A percentile compares a stretch with the other conserved stretches of the same genome.
Conservation (phyloP, 371 early-diverging fungal species). For the Apophysomyces trapeziformis region DNA sequence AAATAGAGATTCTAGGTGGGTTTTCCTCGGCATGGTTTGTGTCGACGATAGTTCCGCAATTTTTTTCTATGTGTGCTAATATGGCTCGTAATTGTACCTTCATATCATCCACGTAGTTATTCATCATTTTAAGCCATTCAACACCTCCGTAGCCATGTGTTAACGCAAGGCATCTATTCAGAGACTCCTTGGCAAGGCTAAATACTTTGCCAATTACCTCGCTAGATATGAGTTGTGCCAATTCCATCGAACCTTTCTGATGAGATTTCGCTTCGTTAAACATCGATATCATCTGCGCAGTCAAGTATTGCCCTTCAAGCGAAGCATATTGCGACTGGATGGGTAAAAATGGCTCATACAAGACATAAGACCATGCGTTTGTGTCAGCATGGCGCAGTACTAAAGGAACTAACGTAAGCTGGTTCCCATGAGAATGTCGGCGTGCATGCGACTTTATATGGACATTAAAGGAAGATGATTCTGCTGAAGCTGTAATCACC, state of each 20-base stretch:
- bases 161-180: slow-evolving; percentile 59
- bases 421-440: slow-evolving; percentile 21
- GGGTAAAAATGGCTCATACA: slow-evolving; percentile 65
- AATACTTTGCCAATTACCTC: slow-evolving; percentile 47
- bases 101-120: slow-evolving; percentile 52
- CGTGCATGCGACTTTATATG: slow-evolving; percentile 23
- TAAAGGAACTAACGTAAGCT: slow-evolving; percentile 23
- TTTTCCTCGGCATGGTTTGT: slow-evolving; percentile 16
- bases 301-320: slow-evolving; percentile 54
- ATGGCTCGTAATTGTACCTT: slow-evolving; percentile 40
- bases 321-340: slow-evolving; percentile 67
- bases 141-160: slow-evolving; percentile 68
- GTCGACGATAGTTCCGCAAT: slow-evolving; percentile 19
- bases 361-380: slow-evolving; percentile 54
- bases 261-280: slow-evolving; percentile 27
- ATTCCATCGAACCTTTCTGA: slow-evolving; percentile 16
- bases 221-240: slow-evolving; percentile 17
- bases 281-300: slow-evolving; percentile 24
- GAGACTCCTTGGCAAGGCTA: slow-evolving; percentile 44
- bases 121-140: slow-evolving; percentile 57
- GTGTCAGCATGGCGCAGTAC: slow-evolving; percentile 35
- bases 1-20: slow-evolving; percentile 5
- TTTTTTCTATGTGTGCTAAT: background rate
- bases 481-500: slow-evolving; percentile 29
- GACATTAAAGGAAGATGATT: slow-evolving; percentile 19